Evolutionary conservation across 2,329 filamentous ascomycete species (phyloP).

Genomic region (Nothophaeocryptopus gaeumannii): DNA sequence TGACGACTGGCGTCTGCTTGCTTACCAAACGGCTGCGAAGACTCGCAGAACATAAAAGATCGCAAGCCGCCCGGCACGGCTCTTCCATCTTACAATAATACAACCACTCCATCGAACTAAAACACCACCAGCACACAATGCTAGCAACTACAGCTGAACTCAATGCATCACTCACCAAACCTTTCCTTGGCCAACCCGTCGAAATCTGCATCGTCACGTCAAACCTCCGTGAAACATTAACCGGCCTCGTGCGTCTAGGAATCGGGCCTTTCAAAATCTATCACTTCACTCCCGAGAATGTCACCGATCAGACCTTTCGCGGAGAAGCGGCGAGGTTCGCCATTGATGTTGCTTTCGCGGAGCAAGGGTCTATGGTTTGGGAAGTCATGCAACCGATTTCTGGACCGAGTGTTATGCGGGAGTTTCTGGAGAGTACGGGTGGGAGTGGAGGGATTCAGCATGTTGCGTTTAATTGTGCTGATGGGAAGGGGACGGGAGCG

Average conservation of each 20-base stretch:
- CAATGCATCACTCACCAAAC: background rate
- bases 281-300: slow-evolving; percentile 7
- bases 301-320: slow-evolving; percentile 4
- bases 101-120: background rate
- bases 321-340: slow-evolving; percentile 1
- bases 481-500: background rate
- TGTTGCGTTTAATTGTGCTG: slow-evolving; percentile 11
- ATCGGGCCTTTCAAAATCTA: slow-evolving; percentile 16
- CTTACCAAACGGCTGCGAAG: background rate
- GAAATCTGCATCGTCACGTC: slow-evolving; percentile 15
- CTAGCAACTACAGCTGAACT: background rate
- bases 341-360: slow-evolving; percentile 11
- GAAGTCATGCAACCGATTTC: slow-evolving; percentile 13
- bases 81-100: too few species aligned
- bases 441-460: slow-evolving; percentile 15
- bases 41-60: background rate
- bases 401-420: slow-evolving; percentile 9
- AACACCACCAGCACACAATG: background rate
- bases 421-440: slow-evolving; percentile 8
- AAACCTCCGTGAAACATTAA: slow-evolving; percentile 1
- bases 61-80: background rate
- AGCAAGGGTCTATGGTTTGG: slow-evolving; percentile 9
- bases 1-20: background rate
- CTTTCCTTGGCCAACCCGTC: slow-evolving; percentile 4
- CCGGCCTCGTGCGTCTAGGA: slow-evolving; percentile 4